These are phyloP conservation scores for Zygnema circumcarinatum DNA, from an alignment of 139 green algal genomes.

Conservation along the genomic window DNA sequence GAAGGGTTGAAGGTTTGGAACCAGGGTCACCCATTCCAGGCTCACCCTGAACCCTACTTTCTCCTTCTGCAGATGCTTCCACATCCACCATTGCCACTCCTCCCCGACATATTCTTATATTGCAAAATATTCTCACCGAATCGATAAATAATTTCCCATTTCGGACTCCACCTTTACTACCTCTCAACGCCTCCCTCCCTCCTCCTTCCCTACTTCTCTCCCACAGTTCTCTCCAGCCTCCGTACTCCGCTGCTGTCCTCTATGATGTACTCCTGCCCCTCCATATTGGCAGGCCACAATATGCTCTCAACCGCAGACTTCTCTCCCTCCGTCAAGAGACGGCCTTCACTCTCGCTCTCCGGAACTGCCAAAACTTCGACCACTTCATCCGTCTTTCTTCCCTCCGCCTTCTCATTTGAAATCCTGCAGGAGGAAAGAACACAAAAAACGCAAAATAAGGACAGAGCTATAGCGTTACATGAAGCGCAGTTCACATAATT, in stretches of 20 bases:
- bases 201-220: not conserved
- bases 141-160: too few relatives aligned
- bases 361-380: constrained; percentile 4
- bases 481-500: too few relatives aligned
- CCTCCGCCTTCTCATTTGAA: constrained; percentile 33
- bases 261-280: not conserved
- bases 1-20: too few relatives aligned
- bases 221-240: not conserved
- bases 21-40: too few relatives aligned
- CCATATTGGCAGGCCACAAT: not conserved
- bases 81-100: too few relatives aligned
- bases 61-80: too few relatives aligned
- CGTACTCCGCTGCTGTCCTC: not conserved
- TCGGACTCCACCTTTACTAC: not conserved
- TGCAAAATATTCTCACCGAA: too few relatives aligned
- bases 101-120: too few relatives aligned
- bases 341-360: not conserved
- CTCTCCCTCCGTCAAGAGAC: not conserved
- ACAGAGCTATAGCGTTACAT: constrained; percentile 13
- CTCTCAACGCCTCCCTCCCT: not conserved
- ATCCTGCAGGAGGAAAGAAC: constrained; percentile 22
- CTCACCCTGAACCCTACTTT: too few relatives aligned
- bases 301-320: not conserved
- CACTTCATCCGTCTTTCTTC: not conserved
- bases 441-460: constrained; percentile 5